Evolutionary conservation across 345 rosid genomes (phyloP).

Genomic region (Isatis tinctoria): DNA sequence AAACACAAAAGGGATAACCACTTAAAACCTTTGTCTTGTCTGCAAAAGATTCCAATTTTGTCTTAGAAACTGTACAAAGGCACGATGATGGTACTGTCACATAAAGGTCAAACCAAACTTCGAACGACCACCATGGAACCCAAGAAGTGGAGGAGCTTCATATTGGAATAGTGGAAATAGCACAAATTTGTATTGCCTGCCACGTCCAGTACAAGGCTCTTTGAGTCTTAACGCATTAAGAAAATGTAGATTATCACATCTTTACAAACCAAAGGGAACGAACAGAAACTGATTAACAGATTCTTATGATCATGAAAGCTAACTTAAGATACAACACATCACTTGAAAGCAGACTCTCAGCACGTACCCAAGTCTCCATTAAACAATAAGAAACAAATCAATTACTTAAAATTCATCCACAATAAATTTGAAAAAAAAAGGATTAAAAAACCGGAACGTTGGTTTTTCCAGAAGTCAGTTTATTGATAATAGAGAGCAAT

Average conservation of each 20-base stretch:
- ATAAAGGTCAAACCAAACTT: slow-evolving; percentile 8
- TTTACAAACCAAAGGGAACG: neutral
- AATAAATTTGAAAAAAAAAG: neutral
- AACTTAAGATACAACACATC: neutral
- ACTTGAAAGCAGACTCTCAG: neutral
- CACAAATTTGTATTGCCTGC: slow-evolving; percentile 4
- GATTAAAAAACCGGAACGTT: neutral
- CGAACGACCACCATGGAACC: neutral
- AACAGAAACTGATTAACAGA: neutral
- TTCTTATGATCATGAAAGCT: neutral
- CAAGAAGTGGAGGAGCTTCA: slow-evolving; percentile 2
- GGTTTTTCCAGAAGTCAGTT: no score
- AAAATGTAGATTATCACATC: neutral
- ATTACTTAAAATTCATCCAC: neutral
- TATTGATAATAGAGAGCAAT: no score
- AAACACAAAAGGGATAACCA: neutral
- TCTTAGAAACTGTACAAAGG: neutral
- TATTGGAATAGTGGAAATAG: neutral
- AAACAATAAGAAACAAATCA: neutral
- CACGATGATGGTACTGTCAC: slow-evolving; percentile 12
- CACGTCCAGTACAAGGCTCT: slow-evolving; percentile 1
- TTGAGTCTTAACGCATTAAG: neutral
- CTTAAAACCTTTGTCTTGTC: slow-evolving; percentile 9
- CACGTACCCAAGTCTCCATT: neutral
- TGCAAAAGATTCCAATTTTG: slow-evolving; percentile 6